phyloP scores from a whole-genome alignment of 2,329 filamentous ascomycete species.

The Sporothrix curviconia region DNA sequence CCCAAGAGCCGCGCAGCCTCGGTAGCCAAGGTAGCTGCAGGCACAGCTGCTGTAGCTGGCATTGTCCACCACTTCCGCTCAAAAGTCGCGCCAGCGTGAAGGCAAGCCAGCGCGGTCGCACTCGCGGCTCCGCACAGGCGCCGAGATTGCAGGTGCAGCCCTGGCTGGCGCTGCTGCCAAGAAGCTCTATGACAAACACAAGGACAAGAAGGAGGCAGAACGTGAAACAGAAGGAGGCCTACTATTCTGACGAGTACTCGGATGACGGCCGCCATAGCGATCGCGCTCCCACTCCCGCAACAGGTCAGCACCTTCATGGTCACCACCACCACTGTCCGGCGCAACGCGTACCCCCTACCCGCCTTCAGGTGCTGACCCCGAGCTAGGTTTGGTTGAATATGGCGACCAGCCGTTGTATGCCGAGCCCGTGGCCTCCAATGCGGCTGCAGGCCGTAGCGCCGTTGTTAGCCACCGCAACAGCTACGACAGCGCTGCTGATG shows the following conservation, averaged over 20 bases:
- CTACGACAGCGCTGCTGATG: conserved; percentile 45
- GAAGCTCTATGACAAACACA: conserved; percentile 54
- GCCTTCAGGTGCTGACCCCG: conserved; percentile 46
- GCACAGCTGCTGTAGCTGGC: conserved; percentile 52
- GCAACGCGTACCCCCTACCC: conserved; percentile 36
- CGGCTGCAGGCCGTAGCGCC: conserved; percentile 22
- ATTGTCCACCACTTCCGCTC: conserved; percentile 51
- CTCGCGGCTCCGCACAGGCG: conserved; percentile 45
- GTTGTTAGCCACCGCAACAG: conserved; percentile 19
- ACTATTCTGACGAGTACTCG: conserved; percentile 29
- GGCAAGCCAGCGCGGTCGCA: conserved; percentile 38
- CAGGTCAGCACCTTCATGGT: conserved; percentile 22
- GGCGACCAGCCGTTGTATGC: conserved; percentile 50
- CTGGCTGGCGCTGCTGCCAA: conserved; percentile 54
- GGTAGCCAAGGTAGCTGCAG: conserved; percentile 51
- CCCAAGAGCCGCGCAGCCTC: conserved; percentile 38
- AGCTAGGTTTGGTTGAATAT: conserved; percentile 64
- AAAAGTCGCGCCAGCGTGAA: conserved; percentile 43
- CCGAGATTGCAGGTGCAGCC: conserved; percentile 55
- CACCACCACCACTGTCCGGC: conserved; percentile 12
- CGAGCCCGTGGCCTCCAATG: conserved; percentile 28
- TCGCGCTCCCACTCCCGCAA: conserved; percentile 21
- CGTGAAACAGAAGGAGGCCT: conserved; percentile 26
- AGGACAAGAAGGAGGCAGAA: conserved; percentile 51
- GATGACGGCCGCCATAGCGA: conserved; percentile 29